A percentile compares a stretch with the other conserved stretches of the same genome.
These are phyloP conservation scores for Alternaria brassicicola DNA, from an alignment of 2,329 filamentous ascomycete species.

Conservation along the genomic window DNA sequence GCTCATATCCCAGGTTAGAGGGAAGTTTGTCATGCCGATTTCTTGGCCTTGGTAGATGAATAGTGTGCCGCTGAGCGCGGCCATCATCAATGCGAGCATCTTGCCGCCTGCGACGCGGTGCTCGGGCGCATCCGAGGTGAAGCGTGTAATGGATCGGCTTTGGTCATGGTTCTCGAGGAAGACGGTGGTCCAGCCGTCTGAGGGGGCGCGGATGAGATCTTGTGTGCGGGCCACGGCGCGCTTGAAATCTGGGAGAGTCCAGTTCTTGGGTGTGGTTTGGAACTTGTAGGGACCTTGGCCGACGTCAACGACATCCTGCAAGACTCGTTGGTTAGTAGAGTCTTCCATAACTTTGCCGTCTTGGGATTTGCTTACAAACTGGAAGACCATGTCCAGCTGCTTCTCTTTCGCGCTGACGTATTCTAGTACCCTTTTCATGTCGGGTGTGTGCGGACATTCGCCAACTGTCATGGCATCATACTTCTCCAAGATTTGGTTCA, in stretches of 20 bases:
- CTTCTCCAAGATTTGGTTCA: constrained; percentile 62
- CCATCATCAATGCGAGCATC: constrained; percentile 56
- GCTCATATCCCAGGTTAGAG: constrained; percentile 50
- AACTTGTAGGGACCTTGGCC: constrained; percentile 47
- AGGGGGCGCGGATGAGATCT: constrained; percentile 36
- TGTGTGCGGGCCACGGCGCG: constrained; percentile 41
- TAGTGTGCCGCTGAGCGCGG: constrained; percentile 56
- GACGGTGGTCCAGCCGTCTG: constrained; percentile 55
- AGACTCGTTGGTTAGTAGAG: neutral
- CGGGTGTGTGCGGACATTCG: constrained; percentile 69
- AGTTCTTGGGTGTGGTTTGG: constrained; percentile 45
- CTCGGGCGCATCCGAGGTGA: constrained; percentile 55
- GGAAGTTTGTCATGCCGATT: constrained; percentile 58
- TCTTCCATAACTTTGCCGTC: too few relatives aligned
- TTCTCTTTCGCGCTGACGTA: constrained; percentile 65
- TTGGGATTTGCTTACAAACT: constrained; percentile 44
- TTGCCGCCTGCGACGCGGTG: constrained; percentile 56
- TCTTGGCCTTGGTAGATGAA: constrained; percentile 61
- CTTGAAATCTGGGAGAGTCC: constrained; percentile 40
- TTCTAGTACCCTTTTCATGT: constrained; percentile 61
- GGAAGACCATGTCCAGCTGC: constrained; percentile 72
- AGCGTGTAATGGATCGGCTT: constrained; percentile 57
- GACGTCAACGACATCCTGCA: constrained; percentile 50
- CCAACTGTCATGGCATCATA: constrained; percentile 75
- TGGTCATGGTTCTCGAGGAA: constrained; percentile 63